Evolutionary conservation across 2,329 filamentous ascomycete species (phyloP).

Genomic region (Cladosporium sp.): DNA sequence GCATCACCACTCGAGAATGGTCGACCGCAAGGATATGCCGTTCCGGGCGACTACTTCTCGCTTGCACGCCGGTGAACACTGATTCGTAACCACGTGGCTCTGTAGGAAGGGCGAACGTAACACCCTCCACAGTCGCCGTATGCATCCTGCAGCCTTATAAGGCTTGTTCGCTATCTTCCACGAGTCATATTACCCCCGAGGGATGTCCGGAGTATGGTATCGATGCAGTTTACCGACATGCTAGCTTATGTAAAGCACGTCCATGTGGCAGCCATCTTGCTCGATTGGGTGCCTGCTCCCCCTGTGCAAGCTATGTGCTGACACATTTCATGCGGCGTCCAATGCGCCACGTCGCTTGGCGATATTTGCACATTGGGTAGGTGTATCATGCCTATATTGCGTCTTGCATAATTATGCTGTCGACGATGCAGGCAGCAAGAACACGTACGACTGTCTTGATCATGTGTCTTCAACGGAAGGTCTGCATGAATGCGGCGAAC

Average conservation of each 20-base stretch:
- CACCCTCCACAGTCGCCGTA: neutral
- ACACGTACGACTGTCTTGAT: neutral
- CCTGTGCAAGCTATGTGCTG: neutral
- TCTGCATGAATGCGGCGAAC: no score
- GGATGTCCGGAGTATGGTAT: neutral
- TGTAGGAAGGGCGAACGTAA: neutral
- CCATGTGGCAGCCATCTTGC: neutral
- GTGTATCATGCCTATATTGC: no score
- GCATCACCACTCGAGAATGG: neutral
- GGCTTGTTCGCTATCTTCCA: neutral
- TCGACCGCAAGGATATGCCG: neutral
- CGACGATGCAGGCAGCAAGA: no score
- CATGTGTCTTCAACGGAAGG: neutral
- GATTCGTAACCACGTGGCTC: neutral
- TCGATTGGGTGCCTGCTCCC: neutral
- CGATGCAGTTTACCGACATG: neutral
- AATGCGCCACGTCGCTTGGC: neutral
- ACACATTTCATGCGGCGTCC: neutral
- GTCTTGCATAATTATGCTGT: no score
- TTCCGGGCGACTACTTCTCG: constrained; percentile 10
- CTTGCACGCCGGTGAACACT: neutral
- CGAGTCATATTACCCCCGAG: neutral
- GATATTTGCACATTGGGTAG: neutral
- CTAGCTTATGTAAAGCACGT: neutral
- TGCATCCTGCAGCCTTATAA: constrained; percentile 5